These are phyloP conservation scores for Angophora floribunda DNA, from an alignment of 345 rosid species.

Conservation along the genomic window DNA sequence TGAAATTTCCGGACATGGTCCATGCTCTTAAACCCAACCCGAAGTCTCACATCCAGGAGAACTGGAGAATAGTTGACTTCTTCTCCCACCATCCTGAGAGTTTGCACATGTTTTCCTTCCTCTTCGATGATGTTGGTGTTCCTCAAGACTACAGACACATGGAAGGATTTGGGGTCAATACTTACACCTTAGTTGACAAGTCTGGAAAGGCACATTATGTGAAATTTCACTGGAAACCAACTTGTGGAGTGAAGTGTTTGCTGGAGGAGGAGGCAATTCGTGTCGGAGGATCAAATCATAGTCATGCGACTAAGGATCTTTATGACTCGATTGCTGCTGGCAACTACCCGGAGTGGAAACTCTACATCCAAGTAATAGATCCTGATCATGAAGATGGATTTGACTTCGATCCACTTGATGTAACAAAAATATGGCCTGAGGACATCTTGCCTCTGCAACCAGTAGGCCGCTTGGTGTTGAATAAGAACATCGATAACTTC, in stretches of 20 bases:
- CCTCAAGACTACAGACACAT: slow-evolving; percentile 96
- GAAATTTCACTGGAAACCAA: slow-evolving; percentile 95
- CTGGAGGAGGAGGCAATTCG: slow-evolving; percentile 82
- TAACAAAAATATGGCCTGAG: slow-evolving; percentile 95
- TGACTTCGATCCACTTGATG: slow-evolving; percentile 96
- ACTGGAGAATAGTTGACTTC: slow-evolving; percentile 92
- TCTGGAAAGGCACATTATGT: slow-evolving; percentile 81
- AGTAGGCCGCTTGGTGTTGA: slow-evolving; percentile 93
- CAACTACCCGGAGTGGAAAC: slow-evolving; percentile 84
- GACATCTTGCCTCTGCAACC: slow-evolving; percentile 91
- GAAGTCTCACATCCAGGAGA: slow-evolving; percentile 93
- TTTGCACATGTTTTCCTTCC: slow-evolving; percentile 78
- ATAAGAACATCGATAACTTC: slow-evolving; percentile 93
- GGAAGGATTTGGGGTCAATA: slow-evolving; percentile 95
- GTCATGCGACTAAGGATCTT: slow-evolving; percentile 95
- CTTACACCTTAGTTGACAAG: slow-evolving; percentile 75
- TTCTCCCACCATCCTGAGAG: slow-evolving; percentile 97
- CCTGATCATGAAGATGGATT: slow-evolving; percentile 65
- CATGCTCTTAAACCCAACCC: slow-evolving; percentile 96
- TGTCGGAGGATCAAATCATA: slow-evolving; percentile 95
- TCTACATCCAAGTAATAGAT: slow-evolving; percentile 75
- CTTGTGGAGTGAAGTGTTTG: slow-evolving; percentile 79
- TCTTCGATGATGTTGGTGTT: slow-evolving; percentile 85
- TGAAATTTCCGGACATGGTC: slow-evolving; percentile 94
- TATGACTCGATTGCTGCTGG: slow-evolving; percentile 90